Evolutionary conservation across 106 monocot genomes (phyloP), one percentile per base, ranked within the genome.

Genomic region (Dioscorea zingiberensis): DNA sequence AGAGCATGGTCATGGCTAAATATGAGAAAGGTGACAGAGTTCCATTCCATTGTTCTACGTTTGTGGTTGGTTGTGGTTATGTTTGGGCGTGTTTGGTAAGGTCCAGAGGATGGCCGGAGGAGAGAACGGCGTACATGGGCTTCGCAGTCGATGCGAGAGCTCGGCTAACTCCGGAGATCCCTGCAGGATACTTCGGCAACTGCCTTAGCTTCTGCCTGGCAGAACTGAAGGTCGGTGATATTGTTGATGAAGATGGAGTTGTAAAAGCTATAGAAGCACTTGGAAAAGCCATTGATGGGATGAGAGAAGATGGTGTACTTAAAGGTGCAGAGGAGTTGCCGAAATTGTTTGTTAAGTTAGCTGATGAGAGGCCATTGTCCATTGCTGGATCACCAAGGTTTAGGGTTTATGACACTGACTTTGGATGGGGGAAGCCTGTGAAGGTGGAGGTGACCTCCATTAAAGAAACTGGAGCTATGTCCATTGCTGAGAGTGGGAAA

Each of bases 111-210:
- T 48, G 9, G 66, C 7, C 10, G 46, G 10, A 11, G 15, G 59
- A 45, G 21, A 25, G 29, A 13, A 21, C 18, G 13, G 66, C 65
- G 8, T 24, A 21, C 30, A 13, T 78, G 25, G 7, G 4, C 15
- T 80, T 80, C 65, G 13, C 47, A 0, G 74, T 62, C 3, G 80
- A 81, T 58, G 69, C 25, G 23, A 55, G 81, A 17, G 22, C 38
- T 5, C 38, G 81, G 26, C 9, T 71, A 21, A 13, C 59, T 24
- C 70, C 70, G 19, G 21, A 58, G 3, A 4, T 78, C n/a, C 77
- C 78, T 0, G 24, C 10, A 18, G 28, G n/a, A 10, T 87, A 87
- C 73, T 80, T 87, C 54, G 87, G 87, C 4, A 87, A 83, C 55
- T 87, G 83, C 70, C 11, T 83, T 4, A 24, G 30, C 0, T 0